Conservation (phyloP, 2,329 filamentous ascomycete species). For the Amauroascus niger region DNA sequence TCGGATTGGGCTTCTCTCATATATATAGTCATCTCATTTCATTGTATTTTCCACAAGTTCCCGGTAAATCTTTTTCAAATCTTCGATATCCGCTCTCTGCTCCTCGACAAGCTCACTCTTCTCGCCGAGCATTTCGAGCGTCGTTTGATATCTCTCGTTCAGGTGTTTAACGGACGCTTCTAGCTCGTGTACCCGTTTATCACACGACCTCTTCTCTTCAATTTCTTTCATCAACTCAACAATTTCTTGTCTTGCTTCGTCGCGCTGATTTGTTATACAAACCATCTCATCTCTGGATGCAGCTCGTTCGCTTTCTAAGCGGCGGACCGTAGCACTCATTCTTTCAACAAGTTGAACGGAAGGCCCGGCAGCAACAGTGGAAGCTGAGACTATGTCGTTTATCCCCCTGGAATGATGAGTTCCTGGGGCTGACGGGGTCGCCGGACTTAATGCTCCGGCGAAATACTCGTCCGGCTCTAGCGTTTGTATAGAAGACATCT, state of each 20-base stretch:
- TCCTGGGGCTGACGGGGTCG: conserved; percentile 32
- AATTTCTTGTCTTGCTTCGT: conserved; percentile 88
- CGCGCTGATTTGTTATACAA: conserved; percentile 71
- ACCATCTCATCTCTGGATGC: conserved; percentile 76
- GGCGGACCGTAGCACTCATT: conserved; percentile 86
- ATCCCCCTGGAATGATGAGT: conserved; percentile 48
- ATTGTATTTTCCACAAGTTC: conserved; percentile 81
- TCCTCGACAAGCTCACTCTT: conserved; percentile 95
- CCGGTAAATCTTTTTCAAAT: conserved; percentile 93
- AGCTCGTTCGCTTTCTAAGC: conserved; percentile 85
- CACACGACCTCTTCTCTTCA: conserved; percentile 56
- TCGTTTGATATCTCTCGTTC: conserved; percentile 74
- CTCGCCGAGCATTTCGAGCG: conserved; percentile 88
- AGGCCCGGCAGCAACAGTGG: conserved; percentile 80
- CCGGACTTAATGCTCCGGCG: conserved; percentile 26
- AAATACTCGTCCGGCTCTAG: conserved; percentile 43
- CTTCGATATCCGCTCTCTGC: conserved; percentile 73
- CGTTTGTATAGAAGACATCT: conserved; percentile 41
- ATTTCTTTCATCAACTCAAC: conserved; percentile 79
- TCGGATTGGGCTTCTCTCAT: background rate
- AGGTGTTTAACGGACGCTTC: conserved; percentile 60
- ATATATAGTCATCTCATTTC: conserved; percentile 40
- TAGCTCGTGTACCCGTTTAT: conserved; percentile 52
- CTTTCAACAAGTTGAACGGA: conserved; percentile 91
- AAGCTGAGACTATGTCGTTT: conserved; percentile 79